phyloP scores from a whole-genome alignment of 2,329 filamentous ascomycete species.

The Dothistroma pini region DNA sequence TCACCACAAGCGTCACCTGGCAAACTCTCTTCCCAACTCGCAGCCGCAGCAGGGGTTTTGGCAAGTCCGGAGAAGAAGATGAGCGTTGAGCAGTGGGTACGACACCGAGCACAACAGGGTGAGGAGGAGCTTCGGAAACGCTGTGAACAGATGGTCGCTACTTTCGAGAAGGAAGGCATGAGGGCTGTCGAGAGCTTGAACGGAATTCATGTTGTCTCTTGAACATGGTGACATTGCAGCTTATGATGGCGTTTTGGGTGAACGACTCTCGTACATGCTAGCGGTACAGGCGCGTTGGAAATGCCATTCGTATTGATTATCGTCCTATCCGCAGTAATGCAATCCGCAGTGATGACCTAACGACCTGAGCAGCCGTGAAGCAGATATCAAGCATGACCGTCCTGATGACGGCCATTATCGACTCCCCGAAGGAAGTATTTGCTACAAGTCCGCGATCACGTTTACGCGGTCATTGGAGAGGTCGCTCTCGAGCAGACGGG shows the following conservation, averaged over 20 bases:
- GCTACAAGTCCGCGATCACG: no score
- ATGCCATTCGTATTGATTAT: background rate
- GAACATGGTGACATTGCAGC: background rate
- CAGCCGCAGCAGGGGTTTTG: constrained; percentile 55
- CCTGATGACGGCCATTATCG: no score
- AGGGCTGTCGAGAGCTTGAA: constrained; percentile 75
- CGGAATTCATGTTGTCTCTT: constrained; percentile 52
- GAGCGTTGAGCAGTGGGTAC: constrained; percentile 92
- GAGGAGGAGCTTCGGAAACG: constrained; percentile 75
- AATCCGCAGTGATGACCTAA: no score
- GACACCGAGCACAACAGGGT: constrained; percentile 72
- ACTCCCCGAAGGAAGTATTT: no score
- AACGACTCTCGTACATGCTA: background rate
- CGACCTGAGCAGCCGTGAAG: no score
- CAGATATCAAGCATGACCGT: no score
- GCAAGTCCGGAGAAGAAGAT: constrained; percentile 77
- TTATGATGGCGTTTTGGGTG: background rate
- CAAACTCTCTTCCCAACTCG: constrained; percentile 25
- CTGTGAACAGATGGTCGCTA: constrained; percentile 76
- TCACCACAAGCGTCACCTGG: constrained; percentile 36
- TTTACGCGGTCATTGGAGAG: no score
- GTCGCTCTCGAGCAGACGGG: no score
- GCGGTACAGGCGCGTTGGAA: background rate
- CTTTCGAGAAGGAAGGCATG: constrained; percentile 79
- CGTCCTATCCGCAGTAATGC: background rate